Percentiles rank a stretch among this genome's conserved stretches.
Conservation (phyloP, 2,329 filamentous ascomycete genomes). For the Didymella glomerata region DNA sequence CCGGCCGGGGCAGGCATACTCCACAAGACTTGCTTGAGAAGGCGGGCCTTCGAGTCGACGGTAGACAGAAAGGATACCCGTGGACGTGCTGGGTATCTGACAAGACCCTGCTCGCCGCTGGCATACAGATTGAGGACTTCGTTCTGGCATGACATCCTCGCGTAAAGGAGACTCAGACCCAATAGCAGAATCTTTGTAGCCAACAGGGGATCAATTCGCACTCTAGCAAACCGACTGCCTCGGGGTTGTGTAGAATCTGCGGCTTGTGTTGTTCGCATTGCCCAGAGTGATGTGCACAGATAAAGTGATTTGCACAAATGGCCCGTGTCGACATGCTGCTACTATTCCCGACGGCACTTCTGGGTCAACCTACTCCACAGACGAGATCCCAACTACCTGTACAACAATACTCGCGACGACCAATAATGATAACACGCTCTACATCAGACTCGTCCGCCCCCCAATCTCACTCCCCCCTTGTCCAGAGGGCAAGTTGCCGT, state of each 20-base stretch:
- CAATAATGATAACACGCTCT: neutral
- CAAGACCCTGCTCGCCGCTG: neutral
- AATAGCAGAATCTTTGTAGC: no score
- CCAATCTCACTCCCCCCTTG: slow-evolving; percentile 93
- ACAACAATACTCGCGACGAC: neutral
- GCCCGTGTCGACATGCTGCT: no score
- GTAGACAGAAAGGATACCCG: neutral
- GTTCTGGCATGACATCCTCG: neutral
- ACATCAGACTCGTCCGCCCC: slow-evolving; percentile 94
- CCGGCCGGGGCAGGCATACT: neutral
- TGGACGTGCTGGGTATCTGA: neutral
- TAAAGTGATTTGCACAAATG: no score
- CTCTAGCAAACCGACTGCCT: no score
- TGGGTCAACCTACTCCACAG: neutral
- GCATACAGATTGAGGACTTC: neutral
- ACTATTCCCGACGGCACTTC: no score
- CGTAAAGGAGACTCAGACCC: no score
- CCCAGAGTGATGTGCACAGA: no score
- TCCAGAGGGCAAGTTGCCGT: slow-evolving; percentile 93
- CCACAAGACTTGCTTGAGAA: neutral
- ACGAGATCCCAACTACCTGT: neutral
- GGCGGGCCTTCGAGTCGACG: neutral
- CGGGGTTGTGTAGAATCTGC: no score
- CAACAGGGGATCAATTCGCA: no score
- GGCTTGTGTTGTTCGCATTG: no score